Evolutionary conservation across 2,329 filamentous ascomycete genomes (phyloP), one percentile per base, ranked within the genome.

Genomic region (Hirsutella rhossiliensis): DNA sequence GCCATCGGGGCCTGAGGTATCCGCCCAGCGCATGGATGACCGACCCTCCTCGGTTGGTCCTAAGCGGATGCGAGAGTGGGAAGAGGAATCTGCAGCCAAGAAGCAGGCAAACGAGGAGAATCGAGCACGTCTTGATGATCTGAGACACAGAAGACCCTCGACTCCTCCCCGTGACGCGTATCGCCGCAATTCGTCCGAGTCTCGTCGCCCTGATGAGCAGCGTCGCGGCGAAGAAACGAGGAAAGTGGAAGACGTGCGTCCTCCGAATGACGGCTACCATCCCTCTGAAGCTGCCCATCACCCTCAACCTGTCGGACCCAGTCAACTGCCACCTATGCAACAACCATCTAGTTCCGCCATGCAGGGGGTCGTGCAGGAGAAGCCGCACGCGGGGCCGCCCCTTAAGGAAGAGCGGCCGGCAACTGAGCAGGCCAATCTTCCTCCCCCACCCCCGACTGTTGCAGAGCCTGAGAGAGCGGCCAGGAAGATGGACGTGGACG

Each of bases 401-500:
- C 66, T 64, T 27, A 81, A 76, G 61, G 79, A 86, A 50, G 83
- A 87, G 47, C 69, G 74, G 11, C 62, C 69, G 31, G 64, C 72
- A 42, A 61, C 51, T 18, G 61, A 63, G 44, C 60, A 60, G 44
- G 58, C 66, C 18, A 58, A 64, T 34, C 54, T 68, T 23, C 67
- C 70, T 29, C 65, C 75, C 27, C 62, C 73, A 2, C 69, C 73
- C 19, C 67, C 73, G 18, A 62, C 50, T 2, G 46, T 72, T 17
- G 81, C 80, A 46, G 90, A 97, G 65, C 86, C 88, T 11, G 80
- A 84, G 61, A 69, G 80, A 43, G 88, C 92, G 30, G 87, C 88
- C 18, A 76, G 92, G 19, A 94, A 94, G 64, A 94, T 98, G 79
- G 90, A 97, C 7, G 86, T 97, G 18, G 89, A 98, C 53, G 92